Evolutionary conservation across 192 early-diverging fungal species (phyloP).

Genomic region (Endogone sp.): DNA sequence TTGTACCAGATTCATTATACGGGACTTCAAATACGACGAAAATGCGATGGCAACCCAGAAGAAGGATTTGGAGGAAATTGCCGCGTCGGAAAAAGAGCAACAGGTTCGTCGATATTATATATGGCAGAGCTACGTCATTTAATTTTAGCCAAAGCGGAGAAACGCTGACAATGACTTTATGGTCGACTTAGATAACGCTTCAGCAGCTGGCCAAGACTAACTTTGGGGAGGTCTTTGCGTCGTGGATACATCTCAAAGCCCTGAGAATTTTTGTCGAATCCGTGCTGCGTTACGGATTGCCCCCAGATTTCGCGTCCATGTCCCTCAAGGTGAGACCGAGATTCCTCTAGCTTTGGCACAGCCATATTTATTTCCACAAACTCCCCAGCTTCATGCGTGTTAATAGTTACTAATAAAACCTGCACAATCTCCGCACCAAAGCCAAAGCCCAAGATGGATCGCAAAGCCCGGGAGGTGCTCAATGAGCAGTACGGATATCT

Average conservation of each 20-base stretch:
- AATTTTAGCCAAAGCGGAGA: neutral
- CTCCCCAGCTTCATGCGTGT: neutral
- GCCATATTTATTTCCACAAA: no score
- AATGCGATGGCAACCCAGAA: constrained; percentile 74
- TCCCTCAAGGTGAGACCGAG: constrained; percentile 55
- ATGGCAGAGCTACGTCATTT: no score
- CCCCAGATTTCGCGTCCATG: constrained; percentile 86
- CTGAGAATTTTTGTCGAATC: constrained; percentile 96
- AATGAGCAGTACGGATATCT: constrained; percentile 79
- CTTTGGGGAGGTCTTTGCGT: constrained; percentile 90
- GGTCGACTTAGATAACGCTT: constrained; percentile 35
- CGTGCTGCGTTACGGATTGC: constrained; percentile 94
- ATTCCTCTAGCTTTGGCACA: neutral
- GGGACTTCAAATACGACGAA: constrained; percentile 94
- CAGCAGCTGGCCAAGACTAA: constrained; percentile 87
- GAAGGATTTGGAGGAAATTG: constrained; percentile 61
- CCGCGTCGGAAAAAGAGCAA: constrained; percentile 60
- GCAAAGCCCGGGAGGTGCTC: constrained; percentile 75
- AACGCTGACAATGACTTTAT: neutral
- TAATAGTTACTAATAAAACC: no score
- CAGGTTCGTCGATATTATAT: constrained; percentile 33
- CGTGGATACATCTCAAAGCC: constrained; percentile 94
- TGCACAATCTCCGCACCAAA: constrained; percentile 2
- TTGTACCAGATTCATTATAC: constrained; percentile 74
- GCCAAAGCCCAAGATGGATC: constrained; percentile 77